Conservation (phyloP, 257 asterid species). For the Capsicum rhomboideum region DNA sequence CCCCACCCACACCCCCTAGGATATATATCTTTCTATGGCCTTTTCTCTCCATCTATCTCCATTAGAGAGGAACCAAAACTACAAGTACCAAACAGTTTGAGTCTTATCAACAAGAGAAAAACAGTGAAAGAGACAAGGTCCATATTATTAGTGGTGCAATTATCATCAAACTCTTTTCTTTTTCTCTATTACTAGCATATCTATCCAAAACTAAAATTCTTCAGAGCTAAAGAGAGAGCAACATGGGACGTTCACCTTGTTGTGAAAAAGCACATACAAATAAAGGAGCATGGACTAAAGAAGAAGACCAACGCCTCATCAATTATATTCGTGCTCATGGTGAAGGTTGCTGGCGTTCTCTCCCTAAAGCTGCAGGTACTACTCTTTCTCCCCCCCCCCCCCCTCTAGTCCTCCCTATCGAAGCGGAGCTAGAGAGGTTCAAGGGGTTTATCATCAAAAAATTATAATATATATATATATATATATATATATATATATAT, state of each 20-base stretch:
- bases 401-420: too few relatives aligned
- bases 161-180: not conserved
- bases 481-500: too few relatives aligned
- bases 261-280: slow-evolving; percentile 95
- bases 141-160: too few relatives aligned
- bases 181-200: not conserved
- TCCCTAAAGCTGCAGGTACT: slow-evolving; percentile 93
- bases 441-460: too few relatives aligned
- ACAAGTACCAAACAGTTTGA: not conserved
- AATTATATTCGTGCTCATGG: slow-evolving; percentile 74
- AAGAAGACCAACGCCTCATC: slow-evolving; percentile 83
- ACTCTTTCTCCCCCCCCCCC: not conserved
- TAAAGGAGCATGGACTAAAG: slow-evolving; percentile 98
- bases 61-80: not conserved
- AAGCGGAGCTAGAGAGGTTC: too few relatives aligned
- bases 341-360: slow-evolving; percentile 98
- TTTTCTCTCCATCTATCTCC: not conserved
- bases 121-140: not conserved
- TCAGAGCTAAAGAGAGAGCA: not conserved
- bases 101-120: not conserved
- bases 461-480: too few relatives aligned
- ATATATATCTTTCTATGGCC: not conserved
- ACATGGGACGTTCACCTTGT: slow-evolving; percentile 95
- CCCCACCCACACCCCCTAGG: not conserved
- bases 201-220: not conserved